These are phyloP conservation scores for Trichoderma oligosporum DNA, from an alignment of 2,329 filamentous ascomycete genomes.

Conservation along the genomic window DNA sequence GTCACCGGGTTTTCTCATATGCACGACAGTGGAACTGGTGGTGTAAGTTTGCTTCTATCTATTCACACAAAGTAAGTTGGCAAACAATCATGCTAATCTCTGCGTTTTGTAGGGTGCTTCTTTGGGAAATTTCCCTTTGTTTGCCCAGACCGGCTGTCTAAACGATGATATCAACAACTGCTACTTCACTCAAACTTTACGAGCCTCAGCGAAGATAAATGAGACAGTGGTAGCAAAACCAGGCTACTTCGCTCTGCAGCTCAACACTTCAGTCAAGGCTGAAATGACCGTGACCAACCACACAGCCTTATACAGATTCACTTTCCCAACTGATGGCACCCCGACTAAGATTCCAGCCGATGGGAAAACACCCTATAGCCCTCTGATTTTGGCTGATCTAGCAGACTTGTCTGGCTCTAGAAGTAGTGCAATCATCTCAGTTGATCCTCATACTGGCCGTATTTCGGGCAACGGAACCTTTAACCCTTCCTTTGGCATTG, in stretches of 20 bases:
- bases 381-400: constrained; percentile 57
- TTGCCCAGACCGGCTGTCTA: constrained; percentile 45
- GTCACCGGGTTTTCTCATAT: constrained; percentile 52
- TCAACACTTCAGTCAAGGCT: constrained; percentile 54
- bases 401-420: constrained; percentile 47
- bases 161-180: constrained; percentile 46
- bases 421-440: constrained; percentile 23
- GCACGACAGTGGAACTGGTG: constrained; percentile 40
- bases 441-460: constrained; percentile 46
- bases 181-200: constrained; percentile 45
- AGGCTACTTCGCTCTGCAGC: constrained; percentile 57
- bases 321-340: constrained; percentile 42
- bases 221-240: constrained; percentile 53
- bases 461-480: constrained; percentile 58
- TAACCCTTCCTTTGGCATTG: constrained; percentile 57
- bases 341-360: constrained; percentile 20
- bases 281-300: constrained; percentile 61
- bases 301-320: constrained; percentile 59
- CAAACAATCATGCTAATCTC: not conserved
- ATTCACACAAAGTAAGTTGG: not conserved
- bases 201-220: constrained; percentile 47
- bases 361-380: constrained; percentile 29
- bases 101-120: constrained; percentile 35
- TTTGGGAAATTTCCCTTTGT: constrained; percentile 51
- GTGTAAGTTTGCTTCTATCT: constrained; percentile 14